Base-by-base conservation (phyloP, 169 alveolate species). In the Plasmodium vinckei region DNA sequence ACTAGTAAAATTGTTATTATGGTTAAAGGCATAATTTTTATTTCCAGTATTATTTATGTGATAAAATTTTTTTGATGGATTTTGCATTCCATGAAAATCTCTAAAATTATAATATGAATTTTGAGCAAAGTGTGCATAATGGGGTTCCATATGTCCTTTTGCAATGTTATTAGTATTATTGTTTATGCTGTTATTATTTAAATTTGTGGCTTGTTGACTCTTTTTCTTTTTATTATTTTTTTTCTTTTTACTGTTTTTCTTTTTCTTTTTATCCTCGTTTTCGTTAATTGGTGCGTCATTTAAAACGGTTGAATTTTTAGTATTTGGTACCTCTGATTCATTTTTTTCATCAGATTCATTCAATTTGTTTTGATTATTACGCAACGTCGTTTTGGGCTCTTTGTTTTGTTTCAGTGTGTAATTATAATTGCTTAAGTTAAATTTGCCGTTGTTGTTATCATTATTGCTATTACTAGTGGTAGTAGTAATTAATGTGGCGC, bases 51-150 rank as follows among this genome's bases (percentile, higher is more conserved):
- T 57, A 19, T 53, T 79, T 49, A 79, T 6, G 21, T 54, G 77
- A 44, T 47, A 79, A 5, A 69, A 25, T 25, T 69, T 23, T 46
- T 65, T 79, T 51, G 57, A 19, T 47, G 21, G 57, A 19, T 46
- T 19, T 60, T 65, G 72, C n/a, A 42, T n/a, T 44, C 46, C 63
- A 46, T 51, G 63, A 23, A 79, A 15, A 59, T 67, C 51, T n/a
- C 21, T 57, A 46, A 65, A 65, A 60, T 59, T 67, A 21, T 27
- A 33, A 47, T 79, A 67, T 15, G 60, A 9, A 67, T 67, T 68
- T 79, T 79, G 70, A 70, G 65, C 42, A 42, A 65, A 39, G 53
- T 79, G 65, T 54, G 27, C 27, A 71, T 44, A 79, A 17, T 77
- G 21, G 9, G 79, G 46, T 27, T 69, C 72, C 17, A 19, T 42